Evolutionary conservation across 2,329 filamentous ascomycete species (phyloP), one percentile per base, ranked within the genome.

Genomic region (Pseudogymnoascus sp.): DNA sequence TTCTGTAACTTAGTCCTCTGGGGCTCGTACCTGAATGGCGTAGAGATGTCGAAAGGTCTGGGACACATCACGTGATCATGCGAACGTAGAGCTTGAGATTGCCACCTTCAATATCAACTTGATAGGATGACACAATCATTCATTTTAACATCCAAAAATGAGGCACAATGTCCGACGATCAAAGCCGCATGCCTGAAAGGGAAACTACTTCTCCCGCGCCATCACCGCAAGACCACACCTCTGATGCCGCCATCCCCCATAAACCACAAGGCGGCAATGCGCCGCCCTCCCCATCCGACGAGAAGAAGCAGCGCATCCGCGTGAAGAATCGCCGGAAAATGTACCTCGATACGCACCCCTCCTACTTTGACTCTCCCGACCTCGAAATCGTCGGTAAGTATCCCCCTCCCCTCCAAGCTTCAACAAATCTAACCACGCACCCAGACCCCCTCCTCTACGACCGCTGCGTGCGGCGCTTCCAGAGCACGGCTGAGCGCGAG

Each of bases 391-490:
- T 69, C 65, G 71, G 72, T 72, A 62, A 37, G 52, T 66, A 21
- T 5, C 36, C 3, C 18, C 13, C 15, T 7, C 31, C 27, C 3
- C 40, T 12, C 3, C 37, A 13, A n/a, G 5, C 3, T 58, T 59
- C n/a, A 35, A 39, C 35, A 21, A 12, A 59, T 15, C 33, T 62
- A 52, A 40, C 48, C 2, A 2, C 4, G n/a, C 29, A 33, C n/a
- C 31, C 52, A 73, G 72, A 74, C 66, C 72, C 72, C 7, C 63
- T 74, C 48, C 65, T 74, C 6, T 74, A 72, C 62, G 72, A 74
- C 62, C 69, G 69, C 37, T 72, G 71, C 39, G 67, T 74, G 29
- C 64, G 72, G 21, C 67, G 68, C 31, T 74, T 73, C 40, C 71
- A 72, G 62, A 65, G 70, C 4, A 63, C 71, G 4, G 67, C 68